Evolutionary conservation across 495 filamentous ascomycete genomes (phyloP).

Genomic region (Xanthoparmelia taractica): DNA sequence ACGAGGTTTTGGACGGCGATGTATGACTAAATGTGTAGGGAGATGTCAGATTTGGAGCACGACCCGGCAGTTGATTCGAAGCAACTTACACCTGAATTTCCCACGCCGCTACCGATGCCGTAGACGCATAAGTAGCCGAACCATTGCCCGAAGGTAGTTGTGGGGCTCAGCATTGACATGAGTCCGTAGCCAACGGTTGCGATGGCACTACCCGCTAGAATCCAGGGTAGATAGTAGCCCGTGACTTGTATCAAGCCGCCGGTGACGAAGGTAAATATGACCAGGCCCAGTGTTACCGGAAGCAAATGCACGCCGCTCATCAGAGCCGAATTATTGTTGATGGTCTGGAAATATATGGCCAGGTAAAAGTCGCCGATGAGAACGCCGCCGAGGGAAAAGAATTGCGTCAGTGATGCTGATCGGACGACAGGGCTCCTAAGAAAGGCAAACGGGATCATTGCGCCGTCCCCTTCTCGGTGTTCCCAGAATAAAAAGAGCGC

Average conservation of each 20-base stretch:
- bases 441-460: conserved; percentile 43
- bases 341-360: conserved; percentile 37
- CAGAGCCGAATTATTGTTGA: conserved; percentile 28
- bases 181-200: conserved; percentile 42
- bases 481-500: conserved; percentile 45
- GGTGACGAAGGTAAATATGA: conserved; percentile 39
- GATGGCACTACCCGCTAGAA: conserved; percentile 28
- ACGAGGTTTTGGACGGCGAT: conserved; percentile 49
- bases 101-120: conserved; percentile 45
- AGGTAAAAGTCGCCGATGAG: conserved; percentile 29
- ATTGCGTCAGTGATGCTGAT: conserved; percentile 29
- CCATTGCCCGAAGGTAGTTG: conserved; percentile 43
- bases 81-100: conserved; percentile 25
- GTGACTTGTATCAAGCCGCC: conserved; percentile 34
- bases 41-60: conserved; percentile 34
- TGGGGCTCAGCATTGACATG: conserved; percentile 40
- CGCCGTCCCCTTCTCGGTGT: conserved; percentile 38
- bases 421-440: conserved; percentile 29
- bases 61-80: conserved; percentile 22
- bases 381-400: conserved; percentile 18
- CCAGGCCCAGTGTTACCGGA: conserved; percentile 39
- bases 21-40: conserved; percentile 32
- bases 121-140: conserved; percentile 52
- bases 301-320: conserved; percentile 37
- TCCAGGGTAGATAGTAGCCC: conserved; percentile 45